Conservation (phyloP, 148 eudicot species). For the Camellia lanceoleosa region DNA sequence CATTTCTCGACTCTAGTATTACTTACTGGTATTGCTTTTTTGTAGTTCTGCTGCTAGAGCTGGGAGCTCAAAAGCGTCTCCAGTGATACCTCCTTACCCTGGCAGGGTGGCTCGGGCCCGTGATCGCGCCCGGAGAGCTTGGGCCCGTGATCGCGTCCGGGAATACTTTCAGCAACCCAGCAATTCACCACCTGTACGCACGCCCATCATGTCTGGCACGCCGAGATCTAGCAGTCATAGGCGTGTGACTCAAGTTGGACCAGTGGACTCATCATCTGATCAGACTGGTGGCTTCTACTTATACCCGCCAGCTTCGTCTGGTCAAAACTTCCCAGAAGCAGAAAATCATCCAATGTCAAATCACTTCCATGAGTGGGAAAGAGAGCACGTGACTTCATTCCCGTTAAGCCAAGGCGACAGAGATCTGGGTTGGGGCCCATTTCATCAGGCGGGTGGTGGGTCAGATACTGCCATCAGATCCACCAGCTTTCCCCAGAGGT, state of each 20-base stretch:
- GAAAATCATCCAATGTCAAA: conserved; percentile 36
- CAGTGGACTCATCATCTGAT: conserved; percentile 55
- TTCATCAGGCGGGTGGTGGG: conserved; percentile 37
- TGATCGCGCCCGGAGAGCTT: conserved; percentile 67
- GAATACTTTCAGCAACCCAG: conserved; percentile 76
- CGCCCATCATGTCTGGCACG: conserved; percentile 37
- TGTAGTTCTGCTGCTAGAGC: conserved; percentile 62
- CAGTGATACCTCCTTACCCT: conserved; percentile 76
- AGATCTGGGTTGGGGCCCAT: conserved; percentile 57
- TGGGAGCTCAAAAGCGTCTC: conserved; percentile 56
- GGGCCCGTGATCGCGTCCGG: too few relatives aligned
- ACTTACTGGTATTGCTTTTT: neutral
- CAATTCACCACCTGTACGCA: conserved; percentile 42
- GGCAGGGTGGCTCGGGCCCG: conserved; percentile 84
- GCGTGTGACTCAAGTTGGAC: conserved; percentile 35
- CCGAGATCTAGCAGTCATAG: conserved; percentile 63
- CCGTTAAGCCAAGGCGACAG: conserved; percentile 46
- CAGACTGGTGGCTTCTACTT: conserved; percentile 56
- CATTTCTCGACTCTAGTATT: too few relatives aligned
- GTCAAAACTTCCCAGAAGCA: conserved; percentile 46
- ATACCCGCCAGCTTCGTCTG: conserved; percentile 53
- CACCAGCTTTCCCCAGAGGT: conserved; percentile 50
- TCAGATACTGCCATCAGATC: conserved; percentile 24
- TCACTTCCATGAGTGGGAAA: conserved; percentile 54
- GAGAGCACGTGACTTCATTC: conserved; percentile 48